phyloP scores from a whole-genome alignment of 2,329 filamentous ascomycete species.

The Chaetothyriales sp. region DNA sequence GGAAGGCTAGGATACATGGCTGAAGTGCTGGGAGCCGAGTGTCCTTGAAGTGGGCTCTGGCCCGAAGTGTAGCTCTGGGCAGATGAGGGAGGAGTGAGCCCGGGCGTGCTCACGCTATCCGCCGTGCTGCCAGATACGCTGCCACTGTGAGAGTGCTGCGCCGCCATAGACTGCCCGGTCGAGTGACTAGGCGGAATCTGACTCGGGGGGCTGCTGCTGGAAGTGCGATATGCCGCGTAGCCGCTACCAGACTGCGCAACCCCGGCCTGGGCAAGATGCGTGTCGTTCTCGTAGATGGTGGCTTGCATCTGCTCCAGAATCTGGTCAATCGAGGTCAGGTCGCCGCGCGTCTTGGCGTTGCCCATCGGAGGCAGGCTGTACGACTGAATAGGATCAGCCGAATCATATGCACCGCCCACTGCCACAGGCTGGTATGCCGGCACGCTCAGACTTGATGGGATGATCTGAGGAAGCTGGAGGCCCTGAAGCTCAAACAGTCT shows the following conservation, averaged over 20 bases:
- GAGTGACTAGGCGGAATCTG: slow-evolving; percentile 26
- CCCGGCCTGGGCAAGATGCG: slow-evolving; percentile 61
- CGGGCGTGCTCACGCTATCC: slow-evolving; percentile 40
- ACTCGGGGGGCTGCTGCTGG: slow-evolving; percentile 39
- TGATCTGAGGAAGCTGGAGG: slow-evolving; percentile 46
- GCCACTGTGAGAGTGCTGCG: slow-evolving; percentile 14
- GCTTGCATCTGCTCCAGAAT: slow-evolving; percentile 92
- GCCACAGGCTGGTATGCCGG: slow-evolving; percentile 39
- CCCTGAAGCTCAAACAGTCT: slow-evolving; percentile 69
- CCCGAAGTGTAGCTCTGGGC: slow-evolving; percentile 48
- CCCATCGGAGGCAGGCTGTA: slow-evolving; percentile 80
- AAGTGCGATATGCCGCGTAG: slow-evolving; percentile 42
- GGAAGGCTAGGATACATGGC: slow-evolving; percentile 51
- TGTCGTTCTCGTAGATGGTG: slow-evolving; percentile 87
- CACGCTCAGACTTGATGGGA: slow-evolving; percentile 30
- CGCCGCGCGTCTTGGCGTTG: slow-evolving; percentile 81
- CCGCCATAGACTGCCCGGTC: slow-evolving; percentile 17
- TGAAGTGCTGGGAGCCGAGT: slow-evolving; percentile 19
- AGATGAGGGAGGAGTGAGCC: slow-evolving; percentile 47
- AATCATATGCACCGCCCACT: slow-evolving; percentile 36
- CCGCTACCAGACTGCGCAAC: slow-evolving; percentile 60
- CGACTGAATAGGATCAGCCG: slow-evolving; percentile 48
- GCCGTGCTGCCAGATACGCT: slow-evolving; percentile 24
- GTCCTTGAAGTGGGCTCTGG: slow-evolving; percentile 38
- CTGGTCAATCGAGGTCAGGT: slow-evolving; percentile 83